Evolutionary conservation across 768 basidiomycete genomes (phyloP).

Genomic region (Termitomyces sp.): DNA sequence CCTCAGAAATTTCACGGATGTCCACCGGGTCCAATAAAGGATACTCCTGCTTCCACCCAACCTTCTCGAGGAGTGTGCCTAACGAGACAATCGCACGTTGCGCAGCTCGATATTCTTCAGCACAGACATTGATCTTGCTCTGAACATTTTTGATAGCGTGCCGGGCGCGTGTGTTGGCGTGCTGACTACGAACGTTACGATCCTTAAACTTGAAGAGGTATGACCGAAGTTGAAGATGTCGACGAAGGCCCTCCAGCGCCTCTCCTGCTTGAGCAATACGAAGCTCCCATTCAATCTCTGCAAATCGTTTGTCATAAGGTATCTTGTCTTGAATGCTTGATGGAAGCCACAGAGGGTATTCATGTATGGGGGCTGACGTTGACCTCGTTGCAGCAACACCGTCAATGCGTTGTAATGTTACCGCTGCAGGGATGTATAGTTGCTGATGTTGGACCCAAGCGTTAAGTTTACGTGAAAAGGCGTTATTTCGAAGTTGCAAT

Average conservation of each 20-base stretch:
- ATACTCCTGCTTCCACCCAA: too few species aligned
- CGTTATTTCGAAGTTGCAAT: slow-evolving; percentile 9
- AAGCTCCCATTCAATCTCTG: neutral
- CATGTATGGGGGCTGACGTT: neutral
- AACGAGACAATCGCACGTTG: neutral
- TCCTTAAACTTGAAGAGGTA: neutral
- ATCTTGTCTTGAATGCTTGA: neutral
- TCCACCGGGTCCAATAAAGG: too few species aligned
- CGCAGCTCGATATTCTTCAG: neutral
- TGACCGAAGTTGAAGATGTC: neutral
- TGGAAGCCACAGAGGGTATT: neutral
- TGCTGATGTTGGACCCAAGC: slow-evolving; percentile 1
- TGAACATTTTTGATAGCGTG: neutral
- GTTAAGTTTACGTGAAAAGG: neutral
- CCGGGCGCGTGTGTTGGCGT: neutral
- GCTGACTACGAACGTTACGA: neutral
- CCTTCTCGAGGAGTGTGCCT: neutral
- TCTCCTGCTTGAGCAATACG: neutral
- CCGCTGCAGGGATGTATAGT: slow-evolving; percentile 11
- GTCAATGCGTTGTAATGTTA: neutral
- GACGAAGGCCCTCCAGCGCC: neutral
- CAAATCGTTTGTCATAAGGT: neutral
- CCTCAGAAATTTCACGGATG: too few species aligned
- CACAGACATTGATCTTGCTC: neutral
- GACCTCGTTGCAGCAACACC: neutral